Base-by-base conservation (phyloP, 2,329 filamentous ascomycete genomes). In the Dryadomyces quercus-mongolicae region DNA sequence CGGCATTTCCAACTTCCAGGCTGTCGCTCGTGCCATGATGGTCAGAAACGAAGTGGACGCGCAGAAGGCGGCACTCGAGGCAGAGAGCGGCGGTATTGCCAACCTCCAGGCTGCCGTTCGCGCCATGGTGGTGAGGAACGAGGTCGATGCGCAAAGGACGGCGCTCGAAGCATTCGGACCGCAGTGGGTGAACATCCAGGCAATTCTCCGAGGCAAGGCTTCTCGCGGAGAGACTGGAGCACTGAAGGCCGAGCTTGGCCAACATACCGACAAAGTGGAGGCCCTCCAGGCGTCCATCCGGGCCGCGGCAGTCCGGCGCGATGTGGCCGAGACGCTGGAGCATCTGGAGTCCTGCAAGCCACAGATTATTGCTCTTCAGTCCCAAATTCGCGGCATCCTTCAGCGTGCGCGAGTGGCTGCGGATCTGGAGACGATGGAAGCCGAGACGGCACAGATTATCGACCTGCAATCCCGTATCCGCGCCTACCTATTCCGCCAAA, bases 401-500 rank as follows among this genome's bases (percentile, higher is more conserved):
- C 69, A 77, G 58, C 75, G 82, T 52, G 70, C 70, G 52, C 71
- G 70, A 16, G 62, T 82, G 34, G 69, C 71, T 9, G 66, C 66
- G 12, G 74, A 81, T 21, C 69, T 73, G 38, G 68, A 77, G 46
- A 72, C 76, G 3, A 73, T 94, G 20, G 73, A 81, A 53, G 71
- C 71, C 46, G 74, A 88, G 61, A 75, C 75, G 9, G 63, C 73
- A 1, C 70, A 73, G 8, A 80, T 88, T 52, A 76, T 71, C 20
- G 70, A 74, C 22, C 72, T 94, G 1, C 88, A 95, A 66, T 78
- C 82, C 20, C 72, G 77, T 47, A 77, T 79, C 25, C 78, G 87
- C 59, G 88, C 84, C n/a, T 80, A 74, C 60, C 66, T 84, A 16
- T 76, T 76, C 61, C 79, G 88, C 55, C 73, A 82, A 57, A 68